Base-by-base conservation (phyloP, 2,329 filamentous ascomycete genomes). In the Colletotrichum sp. region DNA sequence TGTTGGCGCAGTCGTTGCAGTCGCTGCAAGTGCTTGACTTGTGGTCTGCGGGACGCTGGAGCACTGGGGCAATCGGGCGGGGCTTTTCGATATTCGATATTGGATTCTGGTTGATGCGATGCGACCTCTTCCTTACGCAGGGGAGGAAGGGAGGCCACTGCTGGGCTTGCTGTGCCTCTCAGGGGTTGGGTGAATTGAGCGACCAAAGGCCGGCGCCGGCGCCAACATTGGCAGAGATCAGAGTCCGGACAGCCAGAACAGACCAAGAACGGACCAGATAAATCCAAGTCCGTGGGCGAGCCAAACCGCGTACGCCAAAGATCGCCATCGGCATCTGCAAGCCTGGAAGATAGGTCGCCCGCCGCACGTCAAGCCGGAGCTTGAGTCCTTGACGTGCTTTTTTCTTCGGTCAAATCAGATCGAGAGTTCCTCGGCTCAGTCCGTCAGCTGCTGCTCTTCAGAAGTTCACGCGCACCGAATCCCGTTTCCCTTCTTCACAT, bases 1-100 rank as follows among this genome's bases (percentile, higher is more conserved):
- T 71, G 71, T 73, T 67, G 71, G 71, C 62, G 71, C 68, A 66
- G 59, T 67, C 65, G 54, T n/a, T 58, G 65, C 54, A 43, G 31
- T 59, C 33, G 34, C 54, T 55, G 63, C 63, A 33, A 66, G 63
- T 64, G 43, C 54, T 66, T 57, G 51, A 58, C 27, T 66, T 36
- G 33, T 63, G 34, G 31, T 57, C 34, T 33, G 66, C 66, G 43
- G 66, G 51, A 63, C 51, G 21, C 29, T 51, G 66, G 29, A 64
- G 36, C 43, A 24, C n/a, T 24, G 43, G 31, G 27, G 29, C 29
- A 15, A 27, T 43, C 29, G 43, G 51, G 33, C 33, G 51, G 51
- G 64, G 58, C 29, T 27, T 57, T 33, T 36, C 12, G 59, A 38
- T 43, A 36, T 62, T 62, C 59, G 36, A 38, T 33, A 62, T 38